phyloP scores from a whole-genome alignment of 2,329 filamentous ascomycete species.

The Hawksworthiomyces lignivorus region DNA sequence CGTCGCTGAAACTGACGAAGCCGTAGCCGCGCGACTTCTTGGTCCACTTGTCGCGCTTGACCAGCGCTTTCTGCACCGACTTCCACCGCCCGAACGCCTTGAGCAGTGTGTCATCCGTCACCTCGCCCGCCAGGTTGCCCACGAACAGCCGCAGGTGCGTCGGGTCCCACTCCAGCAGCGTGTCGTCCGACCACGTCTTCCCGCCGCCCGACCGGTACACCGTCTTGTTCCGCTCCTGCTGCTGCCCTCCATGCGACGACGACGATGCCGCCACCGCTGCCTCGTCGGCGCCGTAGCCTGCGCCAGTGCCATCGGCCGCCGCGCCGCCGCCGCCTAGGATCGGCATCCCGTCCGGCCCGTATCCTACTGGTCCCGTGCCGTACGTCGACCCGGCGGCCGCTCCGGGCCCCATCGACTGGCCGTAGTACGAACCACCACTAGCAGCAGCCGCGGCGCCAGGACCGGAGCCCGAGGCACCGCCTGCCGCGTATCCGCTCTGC shows the following conservation, averaged over 20 bases:
- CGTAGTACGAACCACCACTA: constrained; percentile 5
- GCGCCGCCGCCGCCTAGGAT: constrained; percentile 14
- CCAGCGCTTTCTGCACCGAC: constrained; percentile 84
- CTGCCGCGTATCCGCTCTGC: constrained; percentile 68
- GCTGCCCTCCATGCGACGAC: constrained; percentile 26
- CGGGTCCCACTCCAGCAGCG: constrained; percentile 91
- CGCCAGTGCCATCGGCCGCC: constrained; percentile 24
- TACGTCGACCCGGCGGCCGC: constrained; percentile 10
- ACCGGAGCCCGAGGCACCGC: constrained; percentile 23
- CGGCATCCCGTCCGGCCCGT: constrained; percentile 17
- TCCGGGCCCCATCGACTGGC: constrained; percentile 19
- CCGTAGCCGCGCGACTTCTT: constrained; percentile 95
- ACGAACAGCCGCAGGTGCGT: constrained; percentile 92
- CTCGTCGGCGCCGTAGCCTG: constrained; percentile 32
- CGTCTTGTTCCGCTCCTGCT: constrained; percentile 67
- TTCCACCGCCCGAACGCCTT: constrained; percentile 89
- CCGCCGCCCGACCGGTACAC: constrained; percentile 84
- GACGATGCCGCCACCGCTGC: too few species aligned
- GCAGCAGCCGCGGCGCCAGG: constrained; percentile 1
- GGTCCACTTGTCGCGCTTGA: constrained; percentile 90
- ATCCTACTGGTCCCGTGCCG: not conserved
- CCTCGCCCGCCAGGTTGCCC: constrained; percentile 92
- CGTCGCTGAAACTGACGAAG: constrained; percentile 91
- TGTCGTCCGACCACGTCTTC: constrained; percentile 83
- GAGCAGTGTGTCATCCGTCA: constrained; percentile 88